phyloP scores from a whole-genome alignment of 345 rosid species.

The Ceriops zippeliana region DNA sequence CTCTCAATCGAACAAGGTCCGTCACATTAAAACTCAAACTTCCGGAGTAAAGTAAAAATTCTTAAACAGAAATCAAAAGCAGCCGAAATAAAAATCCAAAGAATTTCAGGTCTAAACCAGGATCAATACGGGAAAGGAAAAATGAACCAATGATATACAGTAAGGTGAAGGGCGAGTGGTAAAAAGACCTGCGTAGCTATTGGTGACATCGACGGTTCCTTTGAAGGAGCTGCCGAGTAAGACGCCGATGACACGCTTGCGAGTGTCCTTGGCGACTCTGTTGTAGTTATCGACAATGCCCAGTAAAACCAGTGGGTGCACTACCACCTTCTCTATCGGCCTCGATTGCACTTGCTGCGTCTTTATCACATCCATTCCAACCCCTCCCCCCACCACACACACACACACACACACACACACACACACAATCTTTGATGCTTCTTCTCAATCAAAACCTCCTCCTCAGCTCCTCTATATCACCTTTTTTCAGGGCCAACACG shows the following conservation, averaged over 20 bases:
- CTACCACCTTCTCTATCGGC: slow-evolving; percentile 86
- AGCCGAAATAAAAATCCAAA: too few relatives aligned
- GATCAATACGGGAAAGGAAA: too few relatives aligned
- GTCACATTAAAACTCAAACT: too few relatives aligned
- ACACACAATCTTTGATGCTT: background rate
- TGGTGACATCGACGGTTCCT: slow-evolving; percentile 31
- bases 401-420: too few relatives aligned
- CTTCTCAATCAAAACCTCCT: too few relatives aligned
- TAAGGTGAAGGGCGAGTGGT: slow-evolving; percentile 35
- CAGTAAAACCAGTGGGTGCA: slow-evolving; percentile 90
- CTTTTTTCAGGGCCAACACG: too few relatives aligned
- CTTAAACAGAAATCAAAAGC: too few relatives aligned
- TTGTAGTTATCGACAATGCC: slow-evolving; percentile 96
- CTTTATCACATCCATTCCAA: slow-evolving; percentile 80
- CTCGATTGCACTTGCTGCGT: slow-evolving; percentile 76
- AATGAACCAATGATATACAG: too few relatives aligned
- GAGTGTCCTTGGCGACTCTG: slow-evolving; percentile 84
- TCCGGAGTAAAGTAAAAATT: too few relatives aligned
- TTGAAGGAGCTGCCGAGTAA: slow-evolving; percentile 29
- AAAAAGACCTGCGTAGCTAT: slow-evolving; percentile 29
- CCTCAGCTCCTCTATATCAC: too few relatives aligned
- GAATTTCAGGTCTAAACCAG: too few relatives aligned
- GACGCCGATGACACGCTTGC: slow-evolving; percentile 56
- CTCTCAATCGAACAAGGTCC: too few relatives aligned
- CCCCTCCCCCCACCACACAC: background rate